A percentile compares a stretch with the other conserved stretches of the same genome.
These are phyloP conservation scores for Naganishia antarctica DNA, from an alignment of 768 basidiomycete species.

Conservation along the genomic window DNA sequence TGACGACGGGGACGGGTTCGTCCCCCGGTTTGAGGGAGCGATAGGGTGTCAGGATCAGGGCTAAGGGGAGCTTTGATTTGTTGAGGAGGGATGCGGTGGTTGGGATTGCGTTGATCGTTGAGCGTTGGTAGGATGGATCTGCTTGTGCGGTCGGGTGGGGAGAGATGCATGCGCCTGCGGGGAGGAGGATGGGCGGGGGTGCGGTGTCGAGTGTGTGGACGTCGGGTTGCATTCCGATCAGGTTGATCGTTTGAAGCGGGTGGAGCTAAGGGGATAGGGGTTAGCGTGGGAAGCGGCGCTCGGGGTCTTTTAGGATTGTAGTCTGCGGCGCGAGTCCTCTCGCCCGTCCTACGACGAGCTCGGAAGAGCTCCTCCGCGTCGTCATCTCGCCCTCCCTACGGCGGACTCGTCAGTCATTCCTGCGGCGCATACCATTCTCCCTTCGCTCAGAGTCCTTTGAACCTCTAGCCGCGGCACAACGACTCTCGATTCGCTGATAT, in stretches of 20 bases:
- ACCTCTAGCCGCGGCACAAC: too few species aligned
- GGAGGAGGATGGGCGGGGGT: constrained; percentile 84
- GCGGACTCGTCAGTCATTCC: too few species aligned
- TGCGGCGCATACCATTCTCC: too few species aligned
- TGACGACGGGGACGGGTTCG: constrained; percentile 77
- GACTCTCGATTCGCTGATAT: too few species aligned
- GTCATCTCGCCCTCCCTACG: too few species aligned
- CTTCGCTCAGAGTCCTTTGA: constrained; percentile 11
- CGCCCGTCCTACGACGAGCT: too few species aligned
- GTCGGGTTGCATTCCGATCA: constrained; percentile 87
- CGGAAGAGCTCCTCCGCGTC: too few species aligned
- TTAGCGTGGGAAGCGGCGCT: too few species aligned
- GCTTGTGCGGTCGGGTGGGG: constrained; percentile 75
- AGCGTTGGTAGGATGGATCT: constrained; percentile 84
- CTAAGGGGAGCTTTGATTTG: constrained; percentile 87
- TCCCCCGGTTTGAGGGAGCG: constrained; percentile 69
- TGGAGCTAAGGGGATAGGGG: constrained; percentile 49
- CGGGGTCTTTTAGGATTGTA: too few species aligned
- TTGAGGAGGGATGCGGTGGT: constrained; percentile 77
- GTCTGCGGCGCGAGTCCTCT: too few species aligned
- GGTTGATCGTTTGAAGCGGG: constrained; percentile 78
- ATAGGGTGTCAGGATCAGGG: constrained; percentile 83
- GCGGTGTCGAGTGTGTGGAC: constrained; percentile 73
- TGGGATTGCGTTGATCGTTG: constrained; percentile 86
- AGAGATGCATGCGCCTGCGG: constrained; percentile 58